Evolutionary conservation across 352 stramenopile genomes (phyloP).

Genomic region (Globisporangium iwayamae): DNA sequence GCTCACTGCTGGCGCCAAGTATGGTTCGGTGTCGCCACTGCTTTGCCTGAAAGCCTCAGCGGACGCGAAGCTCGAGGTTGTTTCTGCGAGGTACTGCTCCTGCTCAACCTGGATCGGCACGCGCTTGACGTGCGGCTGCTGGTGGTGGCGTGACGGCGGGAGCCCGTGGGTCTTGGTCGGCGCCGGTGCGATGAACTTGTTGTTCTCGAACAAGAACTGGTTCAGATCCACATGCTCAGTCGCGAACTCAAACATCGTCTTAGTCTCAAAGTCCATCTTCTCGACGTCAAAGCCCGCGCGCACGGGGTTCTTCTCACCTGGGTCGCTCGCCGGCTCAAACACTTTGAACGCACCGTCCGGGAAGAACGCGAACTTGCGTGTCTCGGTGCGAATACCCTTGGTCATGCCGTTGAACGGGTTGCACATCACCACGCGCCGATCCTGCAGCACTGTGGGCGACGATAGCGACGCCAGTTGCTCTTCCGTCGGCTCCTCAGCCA

Average conservation of each 20-base stretch:
- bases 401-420: constrained; percentile 73
- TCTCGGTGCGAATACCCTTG: constrained; percentile 59
- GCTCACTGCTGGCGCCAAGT: constrained; percentile 3
- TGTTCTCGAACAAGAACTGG: constrained; percentile 67
- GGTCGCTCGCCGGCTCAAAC: constrained; percentile 47
- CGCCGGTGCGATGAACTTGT: constrained; percentile 47
- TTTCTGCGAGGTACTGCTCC: background rate
- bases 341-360: constrained; percentile 63
- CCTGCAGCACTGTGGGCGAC: constrained; percentile 18
- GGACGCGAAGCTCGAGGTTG: background rate
- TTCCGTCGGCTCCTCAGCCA: constrained; percentile 13
- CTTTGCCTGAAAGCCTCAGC: background rate
- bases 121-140: constrained; percentile 10
- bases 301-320: constrained; percentile 46
- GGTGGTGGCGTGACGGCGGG: background rate
- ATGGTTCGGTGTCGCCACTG: background rate
- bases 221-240: constrained; percentile 61
- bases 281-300: constrained; percentile 57
- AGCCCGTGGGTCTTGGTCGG: background rate
- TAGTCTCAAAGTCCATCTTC: constrained; percentile 48
- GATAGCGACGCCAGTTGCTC: constrained; percentile 16
- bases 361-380: constrained; percentile 74
- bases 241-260: constrained; percentile 45
- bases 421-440: constrained; percentile 54
- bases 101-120: constrained; percentile 9